These are phyloP conservation scores for Suillus placidus DNA, from an alignment of 768 basidiomycete genomes.

Conservation along the genomic window DNA sequence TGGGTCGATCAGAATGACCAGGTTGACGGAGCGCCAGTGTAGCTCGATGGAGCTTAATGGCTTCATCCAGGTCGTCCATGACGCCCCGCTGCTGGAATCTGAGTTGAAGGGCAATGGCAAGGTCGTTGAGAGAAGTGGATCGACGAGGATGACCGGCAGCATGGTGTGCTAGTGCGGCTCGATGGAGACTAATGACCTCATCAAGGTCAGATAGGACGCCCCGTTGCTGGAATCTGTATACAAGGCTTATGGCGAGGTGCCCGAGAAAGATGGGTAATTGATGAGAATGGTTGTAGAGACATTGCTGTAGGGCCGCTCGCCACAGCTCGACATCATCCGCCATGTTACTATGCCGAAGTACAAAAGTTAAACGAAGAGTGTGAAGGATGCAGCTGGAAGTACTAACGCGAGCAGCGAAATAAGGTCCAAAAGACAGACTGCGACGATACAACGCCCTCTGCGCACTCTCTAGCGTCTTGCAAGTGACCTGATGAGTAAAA, in stretches of 20 bases:
- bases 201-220: constrained; percentile 1
- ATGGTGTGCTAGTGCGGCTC: neutral
- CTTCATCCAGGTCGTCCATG: neutral
- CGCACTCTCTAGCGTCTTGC: neutral
- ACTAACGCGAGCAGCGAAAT: neutral
- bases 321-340: neutral
- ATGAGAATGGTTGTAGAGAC: neutral
- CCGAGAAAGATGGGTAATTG: neutral
- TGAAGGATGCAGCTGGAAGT: neutral
- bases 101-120: neutral
- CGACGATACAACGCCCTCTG: neutral
- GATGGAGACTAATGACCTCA: neutral
- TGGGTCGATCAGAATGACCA: constrained; percentile 17
- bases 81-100: neutral
- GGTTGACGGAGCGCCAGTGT: constrained; percentile 8
- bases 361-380: neutral
- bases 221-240: constrained; percentile 21
- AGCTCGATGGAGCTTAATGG: constrained; percentile 5
- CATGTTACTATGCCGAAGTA: neutral
- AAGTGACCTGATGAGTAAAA: neutral
- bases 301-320: neutral
- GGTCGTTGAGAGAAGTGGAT: neutral
- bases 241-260: constrained; percentile 23
- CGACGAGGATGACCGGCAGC: neutral
- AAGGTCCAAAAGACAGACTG: neutral